Percentiles rank a stretch among this genome's conserved stretches.
Evolutionary conservation across 306 rosid genomes (phyloP).

Genomic region (Dalbergia cultrata): DNA sequence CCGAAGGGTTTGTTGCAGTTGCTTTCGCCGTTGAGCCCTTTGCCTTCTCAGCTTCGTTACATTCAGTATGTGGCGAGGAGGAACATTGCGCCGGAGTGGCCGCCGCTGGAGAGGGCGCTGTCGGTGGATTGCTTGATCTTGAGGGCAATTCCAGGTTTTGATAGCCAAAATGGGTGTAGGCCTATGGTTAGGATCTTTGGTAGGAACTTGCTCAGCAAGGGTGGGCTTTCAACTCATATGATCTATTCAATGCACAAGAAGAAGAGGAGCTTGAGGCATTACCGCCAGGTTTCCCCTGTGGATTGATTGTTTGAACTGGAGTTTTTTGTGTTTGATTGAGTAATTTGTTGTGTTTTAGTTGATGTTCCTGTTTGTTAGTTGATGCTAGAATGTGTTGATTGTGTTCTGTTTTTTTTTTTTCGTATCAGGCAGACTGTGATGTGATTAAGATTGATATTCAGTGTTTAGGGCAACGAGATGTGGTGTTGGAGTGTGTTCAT

Average conservation of each 20-base stretch:
- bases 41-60: constrained; percentile 97
- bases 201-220: constrained; percentile 79
- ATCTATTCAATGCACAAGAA: constrained; percentile 88
- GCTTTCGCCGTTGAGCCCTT: constrained; percentile 85
- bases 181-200: constrained; percentile 92
- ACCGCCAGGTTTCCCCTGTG: constrained; percentile 64
- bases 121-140: constrained; percentile 91
- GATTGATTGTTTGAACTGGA: background rate
- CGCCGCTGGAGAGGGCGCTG: constrained; percentile 90
- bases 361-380: too few species aligned
- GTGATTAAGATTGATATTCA: constrained; percentile 98
- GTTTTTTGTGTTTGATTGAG: constrained; percentile 18
- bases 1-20: constrained; percentile 92
- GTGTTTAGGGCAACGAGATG: constrained; percentile 98
- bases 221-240: constrained; percentile 92
- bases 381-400: constrained; percentile 40
- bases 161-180: constrained; percentile 85
- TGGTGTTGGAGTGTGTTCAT: constrained; percentile 96
- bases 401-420: constrained; percentile 24
- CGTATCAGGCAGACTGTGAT: constrained; percentile 89
- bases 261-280: constrained; percentile 74
- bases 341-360: constrained; percentile 16
- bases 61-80: constrained; percentile 92
- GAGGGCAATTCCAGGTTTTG: constrained; percentile 87
- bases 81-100: constrained; percentile 89